These are phyloP conservation scores for Candolleomyces aberdarensis DNA, from an alignment of 768 basidiomycete species.

Conservation along the genomic window DNA sequence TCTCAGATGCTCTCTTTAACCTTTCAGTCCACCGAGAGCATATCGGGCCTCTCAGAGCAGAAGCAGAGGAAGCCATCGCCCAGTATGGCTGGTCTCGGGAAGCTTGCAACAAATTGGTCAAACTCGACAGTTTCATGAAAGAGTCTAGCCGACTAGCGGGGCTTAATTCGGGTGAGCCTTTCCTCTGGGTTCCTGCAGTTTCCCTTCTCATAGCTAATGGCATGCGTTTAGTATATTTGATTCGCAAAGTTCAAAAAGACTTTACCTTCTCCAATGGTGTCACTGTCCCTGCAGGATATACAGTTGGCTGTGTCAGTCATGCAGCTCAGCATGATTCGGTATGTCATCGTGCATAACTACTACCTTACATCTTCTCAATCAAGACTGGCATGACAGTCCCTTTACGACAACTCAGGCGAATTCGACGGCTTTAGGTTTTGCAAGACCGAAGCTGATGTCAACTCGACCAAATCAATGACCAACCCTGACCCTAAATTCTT, in stretches of 20 bases:
- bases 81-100: slow-evolving; percentile 31
- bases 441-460: neutral
- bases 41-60: slow-evolving; percentile 35
- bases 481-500: neutral
- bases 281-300: slow-evolving; percentile 26
- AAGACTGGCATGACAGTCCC: neutral
- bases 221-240: slow-evolving; percentile 15
- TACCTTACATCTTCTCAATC: neutral
- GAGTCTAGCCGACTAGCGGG: slow-evolving; percentile 39
- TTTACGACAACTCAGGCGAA: neutral
- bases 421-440: neutral
- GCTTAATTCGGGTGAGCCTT: slow-evolving; percentile 9
- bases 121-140: slow-evolving; percentile 51
- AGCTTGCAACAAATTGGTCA: slow-evolving; percentile 35
- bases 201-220: slow-evolving; percentile 11
- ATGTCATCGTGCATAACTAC: neutral
- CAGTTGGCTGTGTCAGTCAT: neutral
- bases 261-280: slow-evolving; percentile 46
- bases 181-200: neutral
- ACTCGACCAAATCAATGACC: neutral
- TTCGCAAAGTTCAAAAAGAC: slow-evolving; percentile 33
- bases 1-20: slow-evolving; percentile 35
- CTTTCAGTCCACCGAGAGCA: slow-evolving; percentile 32
- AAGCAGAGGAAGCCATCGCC: slow-evolving; percentile 28
- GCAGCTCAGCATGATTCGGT: neutral